Percentiles rank a stretch among this genome's conserved stretches.
These are phyloP conservation scores for Liriodendron chinense DNA, from an alignment of 164 flowering plant genomes.

Conservation along the genomic window DNA sequence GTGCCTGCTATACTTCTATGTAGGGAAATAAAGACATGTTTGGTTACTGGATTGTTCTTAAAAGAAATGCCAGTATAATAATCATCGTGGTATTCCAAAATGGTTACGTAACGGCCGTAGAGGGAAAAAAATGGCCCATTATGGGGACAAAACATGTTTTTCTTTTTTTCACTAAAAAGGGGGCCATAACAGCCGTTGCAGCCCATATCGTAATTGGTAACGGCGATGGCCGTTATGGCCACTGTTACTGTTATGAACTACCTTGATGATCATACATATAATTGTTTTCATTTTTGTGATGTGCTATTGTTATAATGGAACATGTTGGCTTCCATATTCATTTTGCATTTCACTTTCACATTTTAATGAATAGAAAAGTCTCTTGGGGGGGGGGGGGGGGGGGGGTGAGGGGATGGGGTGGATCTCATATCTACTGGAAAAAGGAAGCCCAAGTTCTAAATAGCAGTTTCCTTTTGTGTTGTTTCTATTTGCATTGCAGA, in stretches of 20 bases:
- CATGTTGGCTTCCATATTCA: not conserved
- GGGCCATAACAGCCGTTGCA: no score
- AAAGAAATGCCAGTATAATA: no score
- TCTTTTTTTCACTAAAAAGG: no score
- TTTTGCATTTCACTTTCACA: not conserved
- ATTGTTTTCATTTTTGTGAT: not conserved
- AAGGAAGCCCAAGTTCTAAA: not conserved
- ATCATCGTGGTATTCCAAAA: no score
- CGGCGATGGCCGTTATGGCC: no score
- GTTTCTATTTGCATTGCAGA: not conserved
- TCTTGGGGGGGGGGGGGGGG: no score
- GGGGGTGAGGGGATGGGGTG: not conserved
- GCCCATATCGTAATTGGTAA: no score
- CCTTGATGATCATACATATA: no score
- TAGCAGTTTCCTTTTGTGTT: not conserved
- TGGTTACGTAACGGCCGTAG: no score
- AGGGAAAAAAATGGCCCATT: no score
- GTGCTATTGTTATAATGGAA: not conserved
- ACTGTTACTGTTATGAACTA: no score
- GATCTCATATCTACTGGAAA: not conserved
- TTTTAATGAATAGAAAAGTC: conserved; percentile 1
- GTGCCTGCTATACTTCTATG: not conserved
- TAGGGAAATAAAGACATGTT: not conserved
- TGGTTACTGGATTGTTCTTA: not conserved
- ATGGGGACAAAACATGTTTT: no score